These are phyloP conservation scores for Artemisia tridentata DNA, from an alignment of 129 eudicot genomes.

Conservation along the genomic window DNA sequence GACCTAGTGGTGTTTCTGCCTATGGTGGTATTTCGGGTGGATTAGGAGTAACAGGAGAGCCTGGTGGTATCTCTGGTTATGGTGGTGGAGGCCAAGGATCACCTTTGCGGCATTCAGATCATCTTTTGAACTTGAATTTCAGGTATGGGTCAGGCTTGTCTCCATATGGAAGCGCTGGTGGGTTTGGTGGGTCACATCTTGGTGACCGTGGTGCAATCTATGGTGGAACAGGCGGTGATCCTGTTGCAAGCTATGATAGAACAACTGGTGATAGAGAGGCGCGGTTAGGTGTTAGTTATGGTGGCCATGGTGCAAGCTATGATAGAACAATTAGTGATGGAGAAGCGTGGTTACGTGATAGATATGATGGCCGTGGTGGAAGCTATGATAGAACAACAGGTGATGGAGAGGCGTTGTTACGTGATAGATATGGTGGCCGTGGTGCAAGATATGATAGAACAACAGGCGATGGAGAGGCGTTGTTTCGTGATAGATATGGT, in stretches of 20 bases:
- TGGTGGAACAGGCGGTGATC: background rate
- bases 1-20: constrained; percentile 31
- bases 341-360: constrained; percentile 25
- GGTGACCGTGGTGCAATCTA: constrained; percentile 40
- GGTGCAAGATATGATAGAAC: background rate
- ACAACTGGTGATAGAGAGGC: constrained; percentile 1
- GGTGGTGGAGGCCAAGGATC: constrained; percentile 33
- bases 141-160: background rate
- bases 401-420: background rate
- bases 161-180: constrained; percentile 18
- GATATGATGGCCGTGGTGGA: constrained; percentile 39
- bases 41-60: constrained; percentile 32
- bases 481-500: constrained; percentile 27
- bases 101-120: constrained; percentile 13
- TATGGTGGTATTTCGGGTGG: constrained; percentile 48
- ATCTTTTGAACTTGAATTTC: constrained; percentile 13
- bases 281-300: background rate
- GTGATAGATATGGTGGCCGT: background rate
- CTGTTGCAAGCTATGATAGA: constrained; percentile 40
- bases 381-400: constrained; percentile 34
- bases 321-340: background rate
- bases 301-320: background rate
- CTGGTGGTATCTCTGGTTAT: constrained; percentile 32
- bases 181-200: constrained; percentile 39
- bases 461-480: constrained; percentile 18